Percentiles rank a stretch among this genome's conserved stretches.
Conservation (phyloP, 345 rosid species). For the Eucalyptus virginea region DNA sequence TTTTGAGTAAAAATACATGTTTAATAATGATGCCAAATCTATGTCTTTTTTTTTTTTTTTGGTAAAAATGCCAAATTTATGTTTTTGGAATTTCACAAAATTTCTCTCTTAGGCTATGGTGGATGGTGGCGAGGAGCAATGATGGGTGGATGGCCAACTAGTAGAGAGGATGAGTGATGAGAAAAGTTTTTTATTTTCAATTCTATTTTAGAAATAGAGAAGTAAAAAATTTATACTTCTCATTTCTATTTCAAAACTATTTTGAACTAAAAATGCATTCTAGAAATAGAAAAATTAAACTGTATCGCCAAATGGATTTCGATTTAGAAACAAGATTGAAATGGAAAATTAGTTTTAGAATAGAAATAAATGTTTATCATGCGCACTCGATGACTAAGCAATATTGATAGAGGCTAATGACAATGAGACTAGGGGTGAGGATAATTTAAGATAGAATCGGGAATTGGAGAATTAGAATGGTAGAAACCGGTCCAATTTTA, state of each 20-base stretch:
- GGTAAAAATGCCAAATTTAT: rapidly evolving
- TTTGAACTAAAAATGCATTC: too few species aligned
- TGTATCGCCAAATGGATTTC: rapidly evolving
- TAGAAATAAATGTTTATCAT: too few species aligned
- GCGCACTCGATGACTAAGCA: rapidly evolving
- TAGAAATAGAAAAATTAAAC: rapidly evolving
- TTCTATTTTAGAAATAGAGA: too few species aligned
- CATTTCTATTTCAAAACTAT: rapidly evolving
- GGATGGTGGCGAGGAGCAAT: rapidly evolving
- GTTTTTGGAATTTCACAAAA: too few species aligned
- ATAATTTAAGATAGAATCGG: rapidly evolving
- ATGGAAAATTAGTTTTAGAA: too few species aligned
- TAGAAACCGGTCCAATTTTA: rapidly evolving
- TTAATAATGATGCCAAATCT: rapidly evolving
- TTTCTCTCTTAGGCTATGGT: too few species aligned
- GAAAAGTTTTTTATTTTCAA: rapidly evolving
- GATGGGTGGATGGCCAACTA: rapidly evolving
- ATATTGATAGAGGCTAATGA: neutral
- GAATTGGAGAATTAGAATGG: too few species aligned
- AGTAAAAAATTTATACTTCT: rapidly evolving
- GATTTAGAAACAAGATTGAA: rapidly evolving
- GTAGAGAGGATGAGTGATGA: rapidly evolving
- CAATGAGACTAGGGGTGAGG: neutral
- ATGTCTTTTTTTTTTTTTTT: too few species aligned
- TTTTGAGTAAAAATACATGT: rapidly evolving